Evolutionary conservation across 2,329 filamentous ascomycete genomes (phyloP).

Genomic region (Talaromyces sp.): DNA sequence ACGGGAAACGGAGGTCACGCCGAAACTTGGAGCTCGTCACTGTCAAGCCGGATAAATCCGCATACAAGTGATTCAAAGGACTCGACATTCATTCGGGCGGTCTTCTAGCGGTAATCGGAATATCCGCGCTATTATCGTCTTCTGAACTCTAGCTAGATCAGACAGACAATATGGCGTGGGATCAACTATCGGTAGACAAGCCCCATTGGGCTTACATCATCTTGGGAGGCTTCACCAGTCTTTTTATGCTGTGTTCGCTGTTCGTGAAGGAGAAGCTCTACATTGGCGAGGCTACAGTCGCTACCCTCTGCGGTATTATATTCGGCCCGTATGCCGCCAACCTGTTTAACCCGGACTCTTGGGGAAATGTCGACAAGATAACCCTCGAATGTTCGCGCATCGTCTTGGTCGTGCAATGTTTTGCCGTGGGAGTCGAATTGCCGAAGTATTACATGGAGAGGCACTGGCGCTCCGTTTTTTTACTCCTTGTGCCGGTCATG

Average conservation of each 20-base stretch:
- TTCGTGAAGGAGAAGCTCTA: slow-evolving; percentile 98
- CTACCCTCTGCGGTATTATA: slow-evolving; percentile 67
- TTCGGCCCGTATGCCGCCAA: slow-evolving; percentile 66
- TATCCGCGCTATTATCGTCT: background rate
- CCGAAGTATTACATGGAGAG: slow-evolving; percentile 85
- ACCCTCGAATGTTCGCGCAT: slow-evolving; percentile 69
- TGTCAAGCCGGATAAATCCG: slow-evolving; percentile 4
- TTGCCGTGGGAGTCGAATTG: slow-evolving; percentile 68
- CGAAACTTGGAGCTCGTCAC: slow-evolving; percentile 12
- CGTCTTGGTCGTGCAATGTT: slow-evolving; percentile 70
- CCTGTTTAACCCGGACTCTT: slow-evolving; percentile 57
- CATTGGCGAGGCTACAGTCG: slow-evolving; percentile 95
- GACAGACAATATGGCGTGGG: slow-evolving; percentile 46
- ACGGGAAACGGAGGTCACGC: slow-evolving; percentile 8
- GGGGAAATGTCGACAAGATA: slow-evolving; percentile 66
- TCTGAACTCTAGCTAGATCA: background rate
- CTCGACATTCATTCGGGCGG: background rate
- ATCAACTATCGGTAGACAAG: slow-evolving; percentile 68
- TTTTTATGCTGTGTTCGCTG: slow-evolving; percentile 98
- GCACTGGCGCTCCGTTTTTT: slow-evolving; percentile 89
- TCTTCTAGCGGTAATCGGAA: background rate
- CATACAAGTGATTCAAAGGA: slow-evolving; percentile 2
- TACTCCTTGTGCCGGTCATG: slow-evolving; percentile 93
- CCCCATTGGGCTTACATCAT: slow-evolving; percentile 99
- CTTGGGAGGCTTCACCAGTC: slow-evolving; percentile 89